A percentile compares a stretch with the other conserved stretches of the same genome.
Evolutionary conservation across 306 rosid species (phyloP).

Genomic region (Castanospermum australe): DNA sequence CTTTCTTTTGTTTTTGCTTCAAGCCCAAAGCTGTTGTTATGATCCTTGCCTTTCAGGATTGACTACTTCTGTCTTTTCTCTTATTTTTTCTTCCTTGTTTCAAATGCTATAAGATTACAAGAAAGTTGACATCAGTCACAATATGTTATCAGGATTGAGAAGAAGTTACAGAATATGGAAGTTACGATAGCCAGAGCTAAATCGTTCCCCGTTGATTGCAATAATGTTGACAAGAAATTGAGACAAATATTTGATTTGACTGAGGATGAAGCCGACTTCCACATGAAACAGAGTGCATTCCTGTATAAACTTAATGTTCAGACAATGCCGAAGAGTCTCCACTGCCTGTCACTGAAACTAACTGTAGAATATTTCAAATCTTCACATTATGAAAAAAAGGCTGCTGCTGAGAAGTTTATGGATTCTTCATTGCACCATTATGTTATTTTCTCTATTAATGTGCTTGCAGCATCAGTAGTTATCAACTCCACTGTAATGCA

Average conservation of each 20-base stretch:
- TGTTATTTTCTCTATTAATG: slow-evolving; percentile 80
- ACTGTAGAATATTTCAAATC: slow-evolving; percentile 90
- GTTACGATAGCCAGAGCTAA: slow-evolving; percentile 64
- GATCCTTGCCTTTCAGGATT: neutral
- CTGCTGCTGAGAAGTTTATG: slow-evolving; percentile 52
- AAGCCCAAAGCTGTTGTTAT: neutral
- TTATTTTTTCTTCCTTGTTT: neutral
- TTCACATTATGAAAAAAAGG: slow-evolving; percentile 43
- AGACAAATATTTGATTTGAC: slow-evolving; percentile 91
- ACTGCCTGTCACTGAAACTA: slow-evolving; percentile 89
- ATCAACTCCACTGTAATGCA: slow-evolving; percentile 83
- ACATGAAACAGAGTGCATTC: slow-evolving; percentile 95
- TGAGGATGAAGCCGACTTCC: slow-evolving; percentile 95
- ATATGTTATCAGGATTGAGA: slow-evolving; percentile 61
- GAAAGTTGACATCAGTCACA: slow-evolving; percentile 15
- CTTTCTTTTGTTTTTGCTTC: slow-evolving; percentile 8
- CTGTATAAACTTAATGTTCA: slow-evolving; percentile 92
- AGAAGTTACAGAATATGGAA: slow-evolving; percentile 64
- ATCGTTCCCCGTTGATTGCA: slow-evolving; percentile 74
- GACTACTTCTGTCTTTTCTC: neutral
- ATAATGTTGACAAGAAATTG: slow-evolving; percentile 94
- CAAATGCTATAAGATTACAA: neutral
- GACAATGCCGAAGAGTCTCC: slow-evolving; percentile 95
- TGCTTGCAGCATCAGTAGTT: slow-evolving; percentile 87
- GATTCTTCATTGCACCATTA: slow-evolving; percentile 77